These are phyloP conservation scores for Termitomyces eurrhizus DNA, from an alignment of 768 basidiomycete genomes.

Conservation along the genomic window DNA sequence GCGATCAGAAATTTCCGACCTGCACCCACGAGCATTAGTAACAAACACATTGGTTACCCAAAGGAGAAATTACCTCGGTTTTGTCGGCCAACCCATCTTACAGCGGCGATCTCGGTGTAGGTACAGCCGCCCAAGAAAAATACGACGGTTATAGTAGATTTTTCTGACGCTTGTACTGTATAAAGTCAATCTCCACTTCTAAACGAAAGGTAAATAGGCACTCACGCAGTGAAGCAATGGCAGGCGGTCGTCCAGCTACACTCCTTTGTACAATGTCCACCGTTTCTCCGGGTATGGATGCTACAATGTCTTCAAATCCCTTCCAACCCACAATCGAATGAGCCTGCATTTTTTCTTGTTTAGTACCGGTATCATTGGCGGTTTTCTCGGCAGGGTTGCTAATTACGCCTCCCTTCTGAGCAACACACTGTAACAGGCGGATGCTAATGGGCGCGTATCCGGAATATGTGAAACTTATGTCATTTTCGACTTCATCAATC, in stretches of 20 bases:
- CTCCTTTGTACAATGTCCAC: conserved; percentile 68
- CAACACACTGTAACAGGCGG: conserved; percentile 88
- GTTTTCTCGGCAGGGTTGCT: conserved; percentile 66
- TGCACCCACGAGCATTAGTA: conserved; percentile 25
- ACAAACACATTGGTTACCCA: conserved; percentile 9
- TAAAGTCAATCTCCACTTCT: not conserved
- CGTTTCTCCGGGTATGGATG: conserved; percentile 78
- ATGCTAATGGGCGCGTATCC: conserved; percentile 94
- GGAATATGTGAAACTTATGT: conserved; percentile 94
- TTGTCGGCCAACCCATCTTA: conserved; percentile 89
- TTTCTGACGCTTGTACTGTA: conserved; percentile 49
- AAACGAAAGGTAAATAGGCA: not conserved
- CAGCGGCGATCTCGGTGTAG: conserved; percentile 92
- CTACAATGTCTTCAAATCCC: conserved; percentile 90
- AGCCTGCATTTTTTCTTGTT: conserved; percentile 63
- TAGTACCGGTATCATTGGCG: conserved; percentile 28
- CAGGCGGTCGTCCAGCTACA: conserved; percentile 23
- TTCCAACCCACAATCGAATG: conserved; percentile 97
- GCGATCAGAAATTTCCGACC: conserved; percentile 87
- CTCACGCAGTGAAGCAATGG: conserved; percentile 30
- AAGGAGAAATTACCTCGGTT: conserved; percentile 56
- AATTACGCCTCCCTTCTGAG: conserved; percentile 86
- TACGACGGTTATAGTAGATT: conserved; percentile 79
- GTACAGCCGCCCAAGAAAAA: conserved; percentile 98
- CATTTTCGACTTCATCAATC: conserved; percentile 81